These are phyloP conservation scores for Epichloe festucae DNA, from an alignment of 2,329 filamentous ascomycete genomes.

Conservation along the genomic window DNA sequence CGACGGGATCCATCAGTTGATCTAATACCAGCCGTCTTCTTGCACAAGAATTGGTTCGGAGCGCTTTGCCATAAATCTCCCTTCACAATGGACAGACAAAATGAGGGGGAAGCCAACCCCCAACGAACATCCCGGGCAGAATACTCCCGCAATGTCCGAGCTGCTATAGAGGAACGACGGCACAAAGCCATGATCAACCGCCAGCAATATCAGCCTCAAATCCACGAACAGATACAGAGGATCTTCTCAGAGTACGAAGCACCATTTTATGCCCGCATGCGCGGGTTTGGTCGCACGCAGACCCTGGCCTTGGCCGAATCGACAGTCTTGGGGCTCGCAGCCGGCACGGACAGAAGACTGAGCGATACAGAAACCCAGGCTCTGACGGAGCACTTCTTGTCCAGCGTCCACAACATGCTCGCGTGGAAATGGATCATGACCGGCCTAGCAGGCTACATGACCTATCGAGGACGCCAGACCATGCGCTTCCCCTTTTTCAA, in stretches of 20 bases:
- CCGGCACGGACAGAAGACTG: constrained; percentile 18
- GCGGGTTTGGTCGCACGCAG: constrained; percentile 15
- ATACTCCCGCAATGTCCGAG: constrained; percentile 13
- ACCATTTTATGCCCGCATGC: constrained; percentile 18
- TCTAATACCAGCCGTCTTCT: background rate
- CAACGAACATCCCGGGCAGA: constrained; percentile 10
- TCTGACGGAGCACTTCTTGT: constrained; percentile 20
- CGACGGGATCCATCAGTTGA: background rate
- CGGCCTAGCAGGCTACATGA: constrained; percentile 12
- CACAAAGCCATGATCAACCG: constrained; percentile 15
- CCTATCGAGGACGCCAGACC: constrained; percentile 17
- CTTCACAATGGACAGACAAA: constrained; percentile 9
- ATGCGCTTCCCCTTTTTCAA: constrained; percentile 29
- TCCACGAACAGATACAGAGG: constrained; percentile 19
- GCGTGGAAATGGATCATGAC: constrained; percentile 17
- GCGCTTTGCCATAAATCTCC: background rate
- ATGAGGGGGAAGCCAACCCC: constrained; percentile 15
- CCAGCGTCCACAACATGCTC: constrained; percentile 19
- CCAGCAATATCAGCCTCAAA: constrained; percentile 17
- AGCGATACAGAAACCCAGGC: constrained; percentile 24
- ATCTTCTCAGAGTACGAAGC: constrained; percentile 20
- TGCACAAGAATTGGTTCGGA: background rate
- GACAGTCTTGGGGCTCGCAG: constrained; percentile 16
- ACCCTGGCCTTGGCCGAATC: constrained; percentile 18
- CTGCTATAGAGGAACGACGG: constrained; percentile 21